A percentile compares a stretch with the other conserved stretches of the same genome.
phyloP scores from a whole-genome alignment of 768 basidiomycete genomes.

The Tulasnella sp. region DNA sequence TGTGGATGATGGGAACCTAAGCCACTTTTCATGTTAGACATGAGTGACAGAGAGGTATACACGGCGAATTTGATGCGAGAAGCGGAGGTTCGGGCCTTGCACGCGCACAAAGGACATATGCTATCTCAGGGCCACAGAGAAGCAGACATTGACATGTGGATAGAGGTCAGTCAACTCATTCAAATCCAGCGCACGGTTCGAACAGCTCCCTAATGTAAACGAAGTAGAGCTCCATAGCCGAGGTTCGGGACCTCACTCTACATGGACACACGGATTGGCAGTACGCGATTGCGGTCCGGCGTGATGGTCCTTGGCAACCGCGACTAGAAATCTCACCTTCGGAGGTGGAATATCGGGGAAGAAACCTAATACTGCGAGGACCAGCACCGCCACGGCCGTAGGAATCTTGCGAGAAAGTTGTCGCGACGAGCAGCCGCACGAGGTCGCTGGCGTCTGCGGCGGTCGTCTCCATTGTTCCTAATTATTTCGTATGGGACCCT shows the following conservation, averaged over 20 bases:
- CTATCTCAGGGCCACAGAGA: background rate
- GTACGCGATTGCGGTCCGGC: background rate
- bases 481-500: too few species aligned
- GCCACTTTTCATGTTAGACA: background rate
- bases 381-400: background rate
- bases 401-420: too few species aligned
- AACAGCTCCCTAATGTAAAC: background rate
- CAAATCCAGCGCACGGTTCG: background rate
- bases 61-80: background rate
- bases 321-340: background rate
- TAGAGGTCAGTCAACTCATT: background rate
- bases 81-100: background rate
- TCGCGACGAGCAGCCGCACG: too few species aligned
- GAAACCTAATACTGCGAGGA: background rate
- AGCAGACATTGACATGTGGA: background rate
- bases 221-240: background rate
- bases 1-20: background rate
- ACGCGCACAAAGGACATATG: background rate
- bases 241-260: background rate
- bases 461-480: too few species aligned
- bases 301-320: background rate
- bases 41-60: background rate
- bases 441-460: too few species aligned
- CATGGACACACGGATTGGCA: constrained; percentile 13
- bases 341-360: background rate